Percentiles rank a stretch among this genome's conserved stretches.
Evolutionary conservation across 73 alveolate genomes (phyloP).

Genomic region (Blepharisma japonicum): DNA sequence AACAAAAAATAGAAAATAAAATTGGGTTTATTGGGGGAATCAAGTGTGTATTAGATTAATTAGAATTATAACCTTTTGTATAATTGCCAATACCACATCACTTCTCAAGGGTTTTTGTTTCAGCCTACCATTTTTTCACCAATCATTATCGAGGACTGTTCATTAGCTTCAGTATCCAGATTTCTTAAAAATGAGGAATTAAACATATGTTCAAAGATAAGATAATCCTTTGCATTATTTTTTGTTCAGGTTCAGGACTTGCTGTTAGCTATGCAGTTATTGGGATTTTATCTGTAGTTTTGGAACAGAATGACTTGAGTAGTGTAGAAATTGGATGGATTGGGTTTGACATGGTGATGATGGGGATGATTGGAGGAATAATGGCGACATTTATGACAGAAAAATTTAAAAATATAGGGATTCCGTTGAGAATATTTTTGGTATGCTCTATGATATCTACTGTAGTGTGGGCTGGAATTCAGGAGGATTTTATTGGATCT

Average conservation of each 20-base stretch:
- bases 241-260: constrained; percentile 24
- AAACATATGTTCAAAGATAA: constrained; percentile 1
- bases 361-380: constrained; percentile 30
- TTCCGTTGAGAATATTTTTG: constrained; percentile 27
- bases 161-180: too few species aligned
- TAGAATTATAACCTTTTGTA: too few species aligned
- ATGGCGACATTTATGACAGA: neutral
- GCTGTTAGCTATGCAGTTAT: constrained; percentile 26
- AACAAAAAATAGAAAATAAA: neutral
- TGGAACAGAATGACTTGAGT: neutral
- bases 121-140: too few species aligned
- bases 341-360: constrained; percentile 18
- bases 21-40: neutral
- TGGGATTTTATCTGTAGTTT: constrained; percentile 19
- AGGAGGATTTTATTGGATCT: neutral
- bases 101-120: too few species aligned
- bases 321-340: constrained; percentile 29
- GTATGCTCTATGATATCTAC: constrained; percentile 10
- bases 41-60: too few species aligned
- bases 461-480: constrained; percentile 10
- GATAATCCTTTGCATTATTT: neutral
- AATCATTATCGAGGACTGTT: too few species aligned
- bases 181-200: too few species aligned
- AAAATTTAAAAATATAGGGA: neutral
- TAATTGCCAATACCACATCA: too few species aligned